Percentiles rank a stretch among this genome's conserved stretches.
phyloP scores from a whole-genome alignment of 257 asterid genomes.

The Solanum virginianum region DNA sequence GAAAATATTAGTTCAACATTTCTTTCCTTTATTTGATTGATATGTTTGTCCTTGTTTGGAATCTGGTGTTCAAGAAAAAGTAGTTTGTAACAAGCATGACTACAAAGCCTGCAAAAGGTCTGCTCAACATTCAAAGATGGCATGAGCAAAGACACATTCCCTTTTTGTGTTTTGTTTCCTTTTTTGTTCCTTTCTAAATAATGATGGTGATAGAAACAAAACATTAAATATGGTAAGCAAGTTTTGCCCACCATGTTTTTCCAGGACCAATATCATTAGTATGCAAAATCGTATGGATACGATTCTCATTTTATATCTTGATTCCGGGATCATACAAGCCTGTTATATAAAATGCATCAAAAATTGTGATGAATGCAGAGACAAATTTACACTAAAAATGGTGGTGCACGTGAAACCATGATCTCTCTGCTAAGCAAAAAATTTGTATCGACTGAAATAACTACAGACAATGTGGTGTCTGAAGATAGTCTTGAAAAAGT shows the following conservation, averaged over 20 bases:
- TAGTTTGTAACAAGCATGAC: not conserved
- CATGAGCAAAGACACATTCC: not conserved
- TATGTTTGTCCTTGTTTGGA: not conserved
- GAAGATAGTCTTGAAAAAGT: not conserved
- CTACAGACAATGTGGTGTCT: not conserved
- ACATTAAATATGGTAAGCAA: not conserved
- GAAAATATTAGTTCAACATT: not conserved
- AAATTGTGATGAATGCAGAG: not conserved
- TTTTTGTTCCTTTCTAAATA: not conserved
- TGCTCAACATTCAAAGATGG: not conserved
- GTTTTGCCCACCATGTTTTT: not conserved
- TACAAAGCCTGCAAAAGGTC: not conserved
- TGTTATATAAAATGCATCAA: too few species aligned
- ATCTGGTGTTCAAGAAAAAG: not conserved
- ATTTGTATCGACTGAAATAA: not conserved
- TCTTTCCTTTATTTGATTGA: not conserved
- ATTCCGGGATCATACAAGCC: too few species aligned
- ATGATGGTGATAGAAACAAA: not conserved
- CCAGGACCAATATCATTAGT: not conserved
- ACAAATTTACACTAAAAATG: not conserved
- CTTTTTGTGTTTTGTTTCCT: not conserved
- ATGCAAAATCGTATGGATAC: too few species aligned
- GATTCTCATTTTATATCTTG: too few species aligned
- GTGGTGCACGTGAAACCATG: not conserved
- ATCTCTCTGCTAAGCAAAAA: accelerated